Base-by-base conservation (phyloP, 441 rosid genomes). In the Daphne laureola region DNA sequence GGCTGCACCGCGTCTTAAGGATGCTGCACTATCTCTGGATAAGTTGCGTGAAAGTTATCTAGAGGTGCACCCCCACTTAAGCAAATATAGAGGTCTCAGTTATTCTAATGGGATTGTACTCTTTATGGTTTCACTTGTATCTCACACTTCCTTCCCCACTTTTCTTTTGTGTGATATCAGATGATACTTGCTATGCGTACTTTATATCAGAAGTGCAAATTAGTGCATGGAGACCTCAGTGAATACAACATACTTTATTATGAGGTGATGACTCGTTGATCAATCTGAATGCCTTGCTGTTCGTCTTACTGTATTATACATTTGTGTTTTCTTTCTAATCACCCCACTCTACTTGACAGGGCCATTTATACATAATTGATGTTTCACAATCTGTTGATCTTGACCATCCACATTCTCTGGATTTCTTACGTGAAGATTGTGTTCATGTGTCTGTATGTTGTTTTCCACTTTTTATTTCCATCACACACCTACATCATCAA, bases 1-100 rank as follows among this genome's bases (percentile, higher is more conserved):
- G 89, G 97, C 98, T 50, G 97, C 98, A 17, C 98, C 98, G 27
- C 96, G 97, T 60, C 92, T 92, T 52, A 92, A 89, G 86, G 98
- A 89, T 80, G 98, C 98, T 63, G 76, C 78, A 23, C 64, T 92
- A 67, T 87, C 98, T 47, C 56, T 76, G 54, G 97, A 86, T 68
- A 89, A 77, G 72, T 64, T 92, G 58, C 96, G 97, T 0, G 98
- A 92, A 78, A 67, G 90, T 67, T 92, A 89, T 74, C 59, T 83
- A 49, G 97, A 92, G 98, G 98, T 89, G 53, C 42, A 58, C 57
- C 36, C 25, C 41, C 46, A 47, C 62, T 15, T 25, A 43, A 57
- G 48, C 16, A 44, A 52, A 18, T 42, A 17, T 51, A 27, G 41
- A 45, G 46, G 11, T 0, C 43, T 62, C 23, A 27, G 11, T 31